These are phyloP conservation scores for Maudiozyma turicensis DNA, from an alignment of 805 yeast genomes.

Conservation along the genomic window DNA sequence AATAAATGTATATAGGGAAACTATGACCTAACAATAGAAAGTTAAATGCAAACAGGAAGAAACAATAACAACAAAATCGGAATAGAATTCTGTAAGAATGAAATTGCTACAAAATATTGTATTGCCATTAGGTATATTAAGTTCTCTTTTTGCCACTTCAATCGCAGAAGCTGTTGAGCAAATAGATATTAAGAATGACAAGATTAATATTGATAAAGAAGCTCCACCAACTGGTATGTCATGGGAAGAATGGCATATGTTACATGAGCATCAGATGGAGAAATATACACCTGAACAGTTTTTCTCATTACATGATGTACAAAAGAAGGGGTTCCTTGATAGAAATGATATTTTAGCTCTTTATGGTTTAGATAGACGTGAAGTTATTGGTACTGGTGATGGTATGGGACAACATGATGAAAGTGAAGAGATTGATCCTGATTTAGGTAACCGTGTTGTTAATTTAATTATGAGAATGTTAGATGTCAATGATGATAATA, in stretches of 20 bases:
- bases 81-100: neutral
- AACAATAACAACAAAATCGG: too few species aligned
- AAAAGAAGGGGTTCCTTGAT: slow-evolving; percentile 47
- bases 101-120: neutral
- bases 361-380: slow-evolving; percentile 69
- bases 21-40: neutral
- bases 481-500: slow-evolving; percentile 59
- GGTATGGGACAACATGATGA: slow-evolving; percentile 79
- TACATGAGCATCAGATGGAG: slow-evolving; percentile 73
- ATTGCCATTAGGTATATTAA: neutral
- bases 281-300: slow-evolving; percentile 64
- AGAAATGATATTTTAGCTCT: slow-evolving; percentile 59
- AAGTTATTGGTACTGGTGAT: slow-evolving; percentile 76
- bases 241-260: slow-evolving; percentile 90
- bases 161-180: neutral
- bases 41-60: too few species aligned
- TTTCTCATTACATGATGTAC: slow-evolving; percentile 70
- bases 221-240: slow-evolving; percentile 42
- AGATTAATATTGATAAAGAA: slow-evolving; percentile 29
- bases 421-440: slow-evolving; percentile 47
- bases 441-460: slow-evolving; percentile 46
- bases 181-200: slow-evolving; percentile 12
- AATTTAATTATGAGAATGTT: slow-evolving; percentile 45
- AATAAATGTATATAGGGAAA: neutral
- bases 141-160: neutral